These are phyloP conservation scores for Suillus placidus DNA, from an alignment of 768 basidiomycete genomes.

Conservation along the genomic window DNA sequence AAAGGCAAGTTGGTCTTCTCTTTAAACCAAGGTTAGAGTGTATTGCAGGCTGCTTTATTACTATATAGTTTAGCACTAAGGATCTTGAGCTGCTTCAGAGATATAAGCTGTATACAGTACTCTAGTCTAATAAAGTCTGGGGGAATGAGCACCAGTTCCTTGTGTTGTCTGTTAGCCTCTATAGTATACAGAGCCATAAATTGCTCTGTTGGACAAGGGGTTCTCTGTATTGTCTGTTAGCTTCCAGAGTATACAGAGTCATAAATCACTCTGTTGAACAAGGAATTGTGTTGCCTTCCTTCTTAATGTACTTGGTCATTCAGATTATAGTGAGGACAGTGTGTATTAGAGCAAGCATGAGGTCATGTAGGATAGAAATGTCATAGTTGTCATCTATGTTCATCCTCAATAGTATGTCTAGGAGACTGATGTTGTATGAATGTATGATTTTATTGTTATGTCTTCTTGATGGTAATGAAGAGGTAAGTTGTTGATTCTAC, in stretches of 20 bases:
- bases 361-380: background rate
- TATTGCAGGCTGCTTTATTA: background rate
- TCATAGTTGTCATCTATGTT: background rate
- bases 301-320: slow-evolving; percentile 13
- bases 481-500: slow-evolving; percentile 27
- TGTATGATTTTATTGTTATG: slow-evolving; percentile 20
- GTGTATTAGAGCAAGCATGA: slow-evolving; percentile 12
- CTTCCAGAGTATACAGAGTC: too few relatives aligned
- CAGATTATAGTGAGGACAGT: slow-evolving; percentile 10
- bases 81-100: slow-evolving; percentile 4
- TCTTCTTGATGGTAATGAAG: slow-evolving; percentile 24
- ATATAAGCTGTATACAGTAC: slow-evolving; percentile 13
- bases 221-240: too few relatives aligned
- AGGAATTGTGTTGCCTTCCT: background rate
- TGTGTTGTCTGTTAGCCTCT: slow-evolving; percentile 2
- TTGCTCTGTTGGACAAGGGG: slow-evolving; percentile 23
- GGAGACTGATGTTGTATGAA: background rate
- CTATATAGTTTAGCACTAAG: background rate
- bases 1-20: background rate
- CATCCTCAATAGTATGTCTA: slow-evolving; percentile 8
- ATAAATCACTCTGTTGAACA: too few relatives aligned
- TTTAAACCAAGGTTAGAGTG: background rate
- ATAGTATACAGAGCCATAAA: background rate
- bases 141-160: background rate
- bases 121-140: slow-evolving; percentile 4